These are phyloP conservation scores for Conticribra weissflogii DNA, from an alignment of 108 stramenopile genomes.

Conservation along the genomic window DNA sequence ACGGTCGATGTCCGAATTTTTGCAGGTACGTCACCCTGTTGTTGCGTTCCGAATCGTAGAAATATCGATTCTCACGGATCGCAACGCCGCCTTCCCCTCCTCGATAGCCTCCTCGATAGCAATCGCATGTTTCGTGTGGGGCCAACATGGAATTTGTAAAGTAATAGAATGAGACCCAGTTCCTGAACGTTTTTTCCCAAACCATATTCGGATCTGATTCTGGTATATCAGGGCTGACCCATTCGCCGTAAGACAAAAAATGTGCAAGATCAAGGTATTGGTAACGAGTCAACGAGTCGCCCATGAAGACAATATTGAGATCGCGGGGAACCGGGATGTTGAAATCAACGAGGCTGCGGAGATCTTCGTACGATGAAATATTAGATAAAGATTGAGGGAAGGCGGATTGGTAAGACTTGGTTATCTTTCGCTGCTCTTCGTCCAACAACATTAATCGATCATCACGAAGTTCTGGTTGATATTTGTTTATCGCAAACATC, in stretches of 20 bases:
- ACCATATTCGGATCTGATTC: conserved; percentile 17
- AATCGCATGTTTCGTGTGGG: conserved; percentile 43
- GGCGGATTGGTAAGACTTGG: too few species aligned
- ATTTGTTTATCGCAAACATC: too few species aligned
- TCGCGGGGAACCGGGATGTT: background rate
- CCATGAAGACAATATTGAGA: conserved; percentile 10
- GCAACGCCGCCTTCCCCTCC: conserved; percentile 1
- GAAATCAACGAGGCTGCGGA: background rate
- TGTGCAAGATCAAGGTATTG: conserved; percentile 8
- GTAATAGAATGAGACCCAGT: conserved; percentile 43
- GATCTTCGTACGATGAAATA: conserved; percentile 5
- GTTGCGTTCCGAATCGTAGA: conserved; percentile 7
- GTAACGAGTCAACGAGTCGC: conserved; percentile 8
- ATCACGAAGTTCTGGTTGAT: too few species aligned
- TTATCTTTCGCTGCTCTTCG: too few species aligned
- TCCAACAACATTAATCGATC: too few species aligned
- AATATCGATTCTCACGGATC: conserved; percentile 47
- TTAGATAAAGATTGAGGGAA: background rate
- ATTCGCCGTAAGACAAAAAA: conserved; percentile 21
- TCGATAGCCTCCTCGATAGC: too few species aligned
- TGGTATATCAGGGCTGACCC: conserved; percentile 14
- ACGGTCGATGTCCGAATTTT: conserved; percentile 28
- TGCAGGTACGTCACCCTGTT: conserved; percentile 21
- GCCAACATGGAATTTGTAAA: conserved; percentile 37
- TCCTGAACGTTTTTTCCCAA: conserved; percentile 7